These are phyloP conservation scores for Candida sanyiensis DNA, from an alignment of 805 yeast species.

Conservation along the genomic window DNA sequence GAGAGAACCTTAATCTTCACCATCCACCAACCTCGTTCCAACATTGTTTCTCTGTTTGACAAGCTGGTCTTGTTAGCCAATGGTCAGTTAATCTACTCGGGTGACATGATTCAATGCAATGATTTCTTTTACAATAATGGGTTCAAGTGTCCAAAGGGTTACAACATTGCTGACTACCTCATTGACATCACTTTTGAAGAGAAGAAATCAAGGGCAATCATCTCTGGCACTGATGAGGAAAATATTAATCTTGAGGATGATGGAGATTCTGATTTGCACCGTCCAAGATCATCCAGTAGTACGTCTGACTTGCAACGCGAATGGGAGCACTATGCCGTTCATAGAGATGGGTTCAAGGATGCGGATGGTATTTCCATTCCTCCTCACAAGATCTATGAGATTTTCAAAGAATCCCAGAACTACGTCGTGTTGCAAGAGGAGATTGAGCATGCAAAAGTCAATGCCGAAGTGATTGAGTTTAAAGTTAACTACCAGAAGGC, in stretches of 20 bases:
- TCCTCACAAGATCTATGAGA: conserved; percentile 22
- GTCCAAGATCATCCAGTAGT: conserved; percentile 23
- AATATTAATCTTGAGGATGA: conserved; percentile 26
- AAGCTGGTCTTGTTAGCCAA: conserved; percentile 73
- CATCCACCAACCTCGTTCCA: conserved; percentile 95
- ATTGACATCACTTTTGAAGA: conserved; percentile 81
- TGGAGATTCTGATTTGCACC: conserved; percentile 28
- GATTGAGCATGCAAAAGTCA: conserved; percentile 24
- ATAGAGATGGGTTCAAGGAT: conserved; percentile 45
- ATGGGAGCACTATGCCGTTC: conserved; percentile 83
- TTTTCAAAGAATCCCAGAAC: conserved; percentile 30
- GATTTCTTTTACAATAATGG: conserved; percentile 75
- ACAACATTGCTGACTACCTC: conserved; percentile 88
- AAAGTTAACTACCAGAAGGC: conserved; percentile 37
- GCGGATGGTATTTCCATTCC: conserved; percentile 6
- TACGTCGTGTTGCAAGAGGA: conserved; percentile 28
- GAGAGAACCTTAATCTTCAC: conserved; percentile 88
- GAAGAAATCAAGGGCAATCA: conserved; percentile 12
- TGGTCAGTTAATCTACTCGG: conserved; percentile 84
- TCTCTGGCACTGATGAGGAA: conserved; percentile 28
- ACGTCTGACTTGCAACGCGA: conserved; percentile 59
- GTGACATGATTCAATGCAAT: conserved; percentile 68
- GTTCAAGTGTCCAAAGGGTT: conserved; percentile 79
- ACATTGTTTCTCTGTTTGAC: conserved; percentile 88
- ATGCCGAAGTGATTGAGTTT: conserved; percentile 19